Evolutionary conservation across 2,329 filamentous ascomycete species (phyloP).

Genomic region (Penicillium italicum): DNA sequence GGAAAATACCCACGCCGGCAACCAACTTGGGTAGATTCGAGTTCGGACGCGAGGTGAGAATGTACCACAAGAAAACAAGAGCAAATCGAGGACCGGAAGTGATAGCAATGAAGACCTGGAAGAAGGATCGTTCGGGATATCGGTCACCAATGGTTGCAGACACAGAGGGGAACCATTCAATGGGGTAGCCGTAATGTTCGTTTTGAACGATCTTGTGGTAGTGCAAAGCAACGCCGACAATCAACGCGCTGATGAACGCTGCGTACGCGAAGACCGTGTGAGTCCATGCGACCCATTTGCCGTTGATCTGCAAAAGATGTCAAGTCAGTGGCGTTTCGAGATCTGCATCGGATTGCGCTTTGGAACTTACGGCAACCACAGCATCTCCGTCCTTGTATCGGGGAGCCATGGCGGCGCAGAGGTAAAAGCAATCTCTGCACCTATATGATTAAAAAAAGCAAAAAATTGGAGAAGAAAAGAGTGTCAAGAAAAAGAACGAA

Average conservation of each 20-base stretch:
- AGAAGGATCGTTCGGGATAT: constrained; percentile 93
- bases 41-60: constrained; percentile 74
- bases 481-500: constrained; percentile 25
- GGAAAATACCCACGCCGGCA: constrained; percentile 73
- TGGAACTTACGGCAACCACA: constrained; percentile 53
- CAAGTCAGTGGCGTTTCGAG: constrained; percentile 26
- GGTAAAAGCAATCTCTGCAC: constrained; percentile 15
- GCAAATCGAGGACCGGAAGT: constrained; percentile 91
- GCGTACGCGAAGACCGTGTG: constrained; percentile 80
- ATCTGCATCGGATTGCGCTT: constrained; percentile 8
- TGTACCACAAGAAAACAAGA: constrained; percentile 86
- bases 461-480: constrained; percentile 14
- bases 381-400: constrained; percentile 62
- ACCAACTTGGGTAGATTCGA: constrained; percentile 76
- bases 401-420: constrained; percentile 52
- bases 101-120: constrained; percentile 95
- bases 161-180: constrained; percentile 96
- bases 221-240: constrained; percentile 77
- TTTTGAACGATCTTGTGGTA: constrained; percentile 98
- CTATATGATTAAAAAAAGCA: constrained; percentile 8
- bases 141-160: constrained; percentile 96
- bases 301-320: constrained; percentile 60
- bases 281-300: constrained; percentile 83
- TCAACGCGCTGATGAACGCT: constrained; percentile 80
- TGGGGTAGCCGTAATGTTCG: constrained; percentile 88